These are phyloP conservation scores for Atalantia buxifolia DNA, from an alignment of 345 rosid genomes.

Conservation along the genomic window DNA sequence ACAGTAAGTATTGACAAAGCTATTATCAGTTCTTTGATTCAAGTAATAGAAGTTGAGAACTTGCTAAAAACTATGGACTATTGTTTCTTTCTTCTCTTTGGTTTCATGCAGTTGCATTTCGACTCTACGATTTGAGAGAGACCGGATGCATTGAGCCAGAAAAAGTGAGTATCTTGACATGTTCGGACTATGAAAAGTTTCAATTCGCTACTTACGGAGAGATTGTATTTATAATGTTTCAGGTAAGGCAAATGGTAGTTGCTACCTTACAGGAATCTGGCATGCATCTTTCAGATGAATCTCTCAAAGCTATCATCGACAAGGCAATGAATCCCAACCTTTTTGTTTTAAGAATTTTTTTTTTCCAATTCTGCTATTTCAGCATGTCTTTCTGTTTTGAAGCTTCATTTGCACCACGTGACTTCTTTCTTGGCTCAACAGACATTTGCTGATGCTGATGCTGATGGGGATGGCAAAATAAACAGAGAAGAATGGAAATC, in stretches of 20 bases:
- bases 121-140: conserved; percentile 39
- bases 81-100: background rate
- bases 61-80: background rate
- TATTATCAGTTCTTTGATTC: background rate
- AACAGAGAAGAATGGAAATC: conserved; percentile 50
- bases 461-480: conserved; percentile 52
- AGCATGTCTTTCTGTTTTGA: background rate
- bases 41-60: background rate
- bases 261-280: conserved; percentile 26
- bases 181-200: background rate
- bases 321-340: conserved; percentile 6
- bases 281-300: conserved; percentile 22
- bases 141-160: conserved; percentile 36
- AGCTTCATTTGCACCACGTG: background rate
- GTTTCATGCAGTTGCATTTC: conserved; percentile 36
- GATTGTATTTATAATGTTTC: background rate
- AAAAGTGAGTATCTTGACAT: conserved; percentile 28
- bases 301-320: conserved; percentile 25
- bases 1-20: conserved; percentile 6
- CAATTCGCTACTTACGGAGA: background rate
- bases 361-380: background rate
- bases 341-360: background rate
- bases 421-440: background rate
- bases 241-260: conserved; percentile 41
- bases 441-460: conserved; percentile 59